These are phyloP conservation scores for Detonula confervacea DNA, from an alignment of 352 stramenopile genomes.

Conservation along the genomic window DNA sequence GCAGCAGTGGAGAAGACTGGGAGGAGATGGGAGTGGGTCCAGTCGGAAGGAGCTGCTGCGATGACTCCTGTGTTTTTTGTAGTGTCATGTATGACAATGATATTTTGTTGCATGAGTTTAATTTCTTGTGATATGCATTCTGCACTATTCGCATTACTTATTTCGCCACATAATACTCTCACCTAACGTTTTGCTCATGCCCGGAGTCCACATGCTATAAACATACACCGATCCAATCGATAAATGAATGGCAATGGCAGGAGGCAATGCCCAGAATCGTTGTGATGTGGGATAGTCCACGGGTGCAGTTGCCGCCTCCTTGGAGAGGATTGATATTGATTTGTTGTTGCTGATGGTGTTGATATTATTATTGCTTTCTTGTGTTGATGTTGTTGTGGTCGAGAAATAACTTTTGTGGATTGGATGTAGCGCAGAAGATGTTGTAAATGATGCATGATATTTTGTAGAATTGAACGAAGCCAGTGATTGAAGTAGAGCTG, in stretches of 20 bases:
- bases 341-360: background rate
- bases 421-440: no score
- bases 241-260: conserved; percentile 73
- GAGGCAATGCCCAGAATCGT: conserved; percentile 45
- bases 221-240: conserved; percentile 82
- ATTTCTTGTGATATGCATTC: no score
- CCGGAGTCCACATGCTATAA: conserved; percentile 78
- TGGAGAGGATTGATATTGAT: conserved; percentile 45
- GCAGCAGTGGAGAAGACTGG: conserved; percentile 70
- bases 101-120: no score
- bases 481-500: no score
- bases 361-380: background rate
- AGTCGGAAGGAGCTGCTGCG: conserved; percentile 67
- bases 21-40: conserved; percentile 63
- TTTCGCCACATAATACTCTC: conserved; percentile 3
- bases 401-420: no score
- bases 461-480: no score
- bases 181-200: conserved; percentile 60
- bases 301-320: conserved; percentile 46
- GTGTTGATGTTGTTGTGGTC: background rate
- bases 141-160: no score
- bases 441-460: no score
- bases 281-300: conserved; percentile 28
- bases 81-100: background rate
- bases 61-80: conserved; percentile 71